A percentile compares a stretch with the other conserved stretches of the same genome.
Conservation (phyloP, 2,329 filamentous ascomycete species). For the Alternaria hordeiaustralica region DNA sequence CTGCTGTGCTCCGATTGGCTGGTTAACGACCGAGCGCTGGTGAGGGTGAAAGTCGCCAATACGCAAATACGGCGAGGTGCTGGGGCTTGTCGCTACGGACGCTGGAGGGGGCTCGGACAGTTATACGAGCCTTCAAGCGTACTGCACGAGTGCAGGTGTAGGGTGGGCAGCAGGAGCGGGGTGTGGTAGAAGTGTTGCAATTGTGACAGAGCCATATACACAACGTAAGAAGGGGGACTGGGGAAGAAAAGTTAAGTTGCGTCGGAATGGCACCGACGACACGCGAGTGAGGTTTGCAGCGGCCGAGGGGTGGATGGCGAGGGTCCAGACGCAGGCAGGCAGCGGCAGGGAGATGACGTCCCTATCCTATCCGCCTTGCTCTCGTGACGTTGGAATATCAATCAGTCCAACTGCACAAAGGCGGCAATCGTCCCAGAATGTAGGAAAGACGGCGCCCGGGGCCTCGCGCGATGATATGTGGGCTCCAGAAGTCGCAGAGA, state of each 20-base stretch:
- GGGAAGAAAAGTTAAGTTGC: not conserved
- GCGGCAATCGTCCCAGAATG: constrained; percentile 3
- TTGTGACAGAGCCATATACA: constrained; percentile 45
- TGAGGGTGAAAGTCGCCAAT: constrained; percentile 7
- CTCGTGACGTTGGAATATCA: not conserved
- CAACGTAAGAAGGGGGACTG: constrained; percentile 5
- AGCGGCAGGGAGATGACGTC: constrained; percentile 12
- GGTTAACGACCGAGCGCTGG: not conserved
- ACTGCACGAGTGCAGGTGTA: constrained; percentile 23
- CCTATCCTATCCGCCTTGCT: constrained; percentile 1
- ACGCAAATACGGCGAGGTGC: constrained; percentile 12
- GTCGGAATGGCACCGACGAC: constrained; percentile 1
- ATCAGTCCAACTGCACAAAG: not conserved
- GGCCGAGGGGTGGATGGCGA: not conserved
- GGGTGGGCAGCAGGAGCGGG: constrained; percentile 27
- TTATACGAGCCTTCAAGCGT: constrained; percentile 38
- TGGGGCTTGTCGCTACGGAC: constrained; percentile 35
- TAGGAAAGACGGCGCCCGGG: not conserved
- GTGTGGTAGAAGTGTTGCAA: constrained; percentile 23
- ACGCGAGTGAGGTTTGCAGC: not conserved
- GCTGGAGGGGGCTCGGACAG: constrained; percentile 44
- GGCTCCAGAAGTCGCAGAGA: constrained; percentile 10
- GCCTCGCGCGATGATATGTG: constrained; percentile 18
- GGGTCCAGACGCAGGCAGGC: constrained; percentile 1
- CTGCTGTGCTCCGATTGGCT: constrained; percentile 17